Evolutionary conservation across 345 rosid genomes (phyloP).

Genomic region (Carallia brachiata): DNA sequence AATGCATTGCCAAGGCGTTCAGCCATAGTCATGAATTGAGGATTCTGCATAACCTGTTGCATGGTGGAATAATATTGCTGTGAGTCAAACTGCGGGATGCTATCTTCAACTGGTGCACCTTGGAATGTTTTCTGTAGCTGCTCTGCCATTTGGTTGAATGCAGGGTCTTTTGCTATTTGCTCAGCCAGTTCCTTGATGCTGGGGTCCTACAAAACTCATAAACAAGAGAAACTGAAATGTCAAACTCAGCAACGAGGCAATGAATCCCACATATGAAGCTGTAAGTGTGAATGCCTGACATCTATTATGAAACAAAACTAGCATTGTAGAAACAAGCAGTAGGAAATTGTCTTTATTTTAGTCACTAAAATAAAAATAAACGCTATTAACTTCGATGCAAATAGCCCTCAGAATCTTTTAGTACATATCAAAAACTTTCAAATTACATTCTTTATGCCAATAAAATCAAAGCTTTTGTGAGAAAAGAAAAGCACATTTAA

Average conservation of each 20-base stretch:
- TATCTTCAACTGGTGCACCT: constrained; percentile 49
- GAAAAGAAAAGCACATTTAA: background rate
- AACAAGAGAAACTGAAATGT: background rate
- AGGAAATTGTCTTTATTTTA: no score
- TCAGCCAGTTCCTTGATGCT: constrained; percentile 90
- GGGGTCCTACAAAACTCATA: constrained; percentile 57
- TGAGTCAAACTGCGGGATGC: constrained; percentile 65
- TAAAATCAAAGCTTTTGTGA: no score
- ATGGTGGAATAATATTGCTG: constrained; percentile 76
- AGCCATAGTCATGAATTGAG: constrained; percentile 92
- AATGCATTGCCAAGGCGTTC: constrained; percentile 87
- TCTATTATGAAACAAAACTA: no score
- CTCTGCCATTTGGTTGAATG: constrained; percentile 95
- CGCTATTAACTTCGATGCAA: no score
- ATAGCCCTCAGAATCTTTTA: no score
- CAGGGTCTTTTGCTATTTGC: constrained; percentile 90
- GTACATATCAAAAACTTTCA: no score
- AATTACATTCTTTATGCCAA: no score
- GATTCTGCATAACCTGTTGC: constrained; percentile 99
- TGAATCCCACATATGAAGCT: no score
- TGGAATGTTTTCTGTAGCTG: constrained; percentile 84
- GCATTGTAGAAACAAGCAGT: no score
- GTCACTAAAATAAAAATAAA: no score
- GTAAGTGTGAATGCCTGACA: no score
- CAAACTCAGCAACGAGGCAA: background rate